A percentile compares a stretch with the other conserved stretches of the same genome.
phyloP scores from a whole-genome alignment of 805 yeast genomes.

The Candida coquimbonensis region DNA sequence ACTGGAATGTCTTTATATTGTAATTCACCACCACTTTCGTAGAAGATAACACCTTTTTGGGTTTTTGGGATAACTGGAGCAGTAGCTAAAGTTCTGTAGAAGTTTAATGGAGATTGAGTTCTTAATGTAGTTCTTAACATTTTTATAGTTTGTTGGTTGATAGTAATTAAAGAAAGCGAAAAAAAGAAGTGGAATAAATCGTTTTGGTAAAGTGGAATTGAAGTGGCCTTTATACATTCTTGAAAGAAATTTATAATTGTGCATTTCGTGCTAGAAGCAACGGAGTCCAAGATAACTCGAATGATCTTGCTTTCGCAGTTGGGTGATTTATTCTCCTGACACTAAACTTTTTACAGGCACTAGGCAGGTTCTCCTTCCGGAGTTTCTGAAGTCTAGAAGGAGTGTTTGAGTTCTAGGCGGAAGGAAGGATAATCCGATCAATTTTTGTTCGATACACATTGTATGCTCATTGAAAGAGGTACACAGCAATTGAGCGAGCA shows the following conservation, averaged over 20 bases:
- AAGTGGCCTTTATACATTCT: neutral
- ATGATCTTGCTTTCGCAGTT: conserved; percentile 3
- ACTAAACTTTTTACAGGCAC: neutral
- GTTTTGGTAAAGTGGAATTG: neutral
- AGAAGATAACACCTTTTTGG: conserved; percentile 48
- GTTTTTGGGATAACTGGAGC: conserved; percentile 36
- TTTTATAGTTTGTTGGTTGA: neutral
- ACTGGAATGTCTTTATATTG: conserved; percentile 47
- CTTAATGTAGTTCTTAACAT: conserved; percentile 21
- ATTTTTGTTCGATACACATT: too few species aligned
- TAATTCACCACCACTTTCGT: conserved; percentile 43
- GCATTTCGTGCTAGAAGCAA: neutral
- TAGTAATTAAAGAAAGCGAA: neutral
- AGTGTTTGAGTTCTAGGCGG: neutral
- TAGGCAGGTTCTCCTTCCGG: neutral
- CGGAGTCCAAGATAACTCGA: conserved; percentile 3
- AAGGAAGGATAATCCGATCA: too few species aligned
- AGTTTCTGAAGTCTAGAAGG: neutral
- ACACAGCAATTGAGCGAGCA: too few species aligned
- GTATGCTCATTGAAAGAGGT: too few species aligned
- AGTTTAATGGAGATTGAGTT: conserved; percentile 15
- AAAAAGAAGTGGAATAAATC: neutral
- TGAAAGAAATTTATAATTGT: neutral
- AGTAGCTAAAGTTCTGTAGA: conserved; percentile 23
- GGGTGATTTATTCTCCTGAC: neutral